These are phyloP conservation scores for Zelopaecilomyces penicillatus DNA, from an alignment of 2,329 filamentous ascomycete genomes.

Conservation along the genomic window DNA sequence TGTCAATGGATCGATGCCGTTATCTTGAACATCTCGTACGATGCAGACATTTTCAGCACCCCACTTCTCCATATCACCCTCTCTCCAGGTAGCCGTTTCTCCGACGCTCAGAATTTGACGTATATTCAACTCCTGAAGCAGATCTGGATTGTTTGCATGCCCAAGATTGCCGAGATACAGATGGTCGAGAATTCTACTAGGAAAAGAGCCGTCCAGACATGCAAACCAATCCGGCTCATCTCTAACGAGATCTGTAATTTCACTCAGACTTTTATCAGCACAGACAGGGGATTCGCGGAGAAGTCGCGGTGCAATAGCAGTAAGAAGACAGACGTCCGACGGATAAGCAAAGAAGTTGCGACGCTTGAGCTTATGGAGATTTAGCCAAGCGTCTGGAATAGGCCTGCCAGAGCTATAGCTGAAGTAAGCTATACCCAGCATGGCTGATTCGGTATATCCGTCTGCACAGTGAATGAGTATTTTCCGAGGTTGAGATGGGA, in stretches of 20 bases:
- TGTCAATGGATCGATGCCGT: slow-evolving; percentile 87
- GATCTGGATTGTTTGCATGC: slow-evolving; percentile 87
- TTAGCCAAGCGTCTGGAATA: slow-evolving; percentile 78
- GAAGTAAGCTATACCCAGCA: slow-evolving; percentile 83
- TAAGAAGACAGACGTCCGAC: slow-evolving; percentile 78
- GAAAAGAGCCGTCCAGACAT: slow-evolving; percentile 80
- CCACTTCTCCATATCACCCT: slow-evolving; percentile 63
- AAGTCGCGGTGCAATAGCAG: slow-evolving; percentile 65
- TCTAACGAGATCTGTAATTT: slow-evolving; percentile 44
- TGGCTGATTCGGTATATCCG: slow-evolving; percentile 89
- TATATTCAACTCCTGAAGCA: slow-evolving; percentile 74
- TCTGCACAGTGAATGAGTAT: slow-evolving; percentile 90
- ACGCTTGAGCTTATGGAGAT: slow-evolving; percentile 67
- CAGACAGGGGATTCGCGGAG: slow-evolving; percentile 59
- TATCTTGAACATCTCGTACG: slow-evolving; percentile 85
- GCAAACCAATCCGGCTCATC: slow-evolving; percentile 72
- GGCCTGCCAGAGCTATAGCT: slow-evolving; percentile 82
- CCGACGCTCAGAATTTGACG: slow-evolving; percentile 84
- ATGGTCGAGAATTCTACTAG: slow-evolving; percentile 81
- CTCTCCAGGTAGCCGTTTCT: slow-evolving; percentile 75
- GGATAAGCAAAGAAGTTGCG: slow-evolving; percentile 97
- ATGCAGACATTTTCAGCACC: slow-evolving; percentile 69
- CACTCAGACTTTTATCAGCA: slow-evolving; percentile 39
- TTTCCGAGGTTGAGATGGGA: slow-evolving; percentile 39
- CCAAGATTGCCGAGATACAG: slow-evolving; percentile 93